phyloP scores from a whole-genome alignment of 352 stramenopile species.

The Phytophthora sansomeana region DNA sequence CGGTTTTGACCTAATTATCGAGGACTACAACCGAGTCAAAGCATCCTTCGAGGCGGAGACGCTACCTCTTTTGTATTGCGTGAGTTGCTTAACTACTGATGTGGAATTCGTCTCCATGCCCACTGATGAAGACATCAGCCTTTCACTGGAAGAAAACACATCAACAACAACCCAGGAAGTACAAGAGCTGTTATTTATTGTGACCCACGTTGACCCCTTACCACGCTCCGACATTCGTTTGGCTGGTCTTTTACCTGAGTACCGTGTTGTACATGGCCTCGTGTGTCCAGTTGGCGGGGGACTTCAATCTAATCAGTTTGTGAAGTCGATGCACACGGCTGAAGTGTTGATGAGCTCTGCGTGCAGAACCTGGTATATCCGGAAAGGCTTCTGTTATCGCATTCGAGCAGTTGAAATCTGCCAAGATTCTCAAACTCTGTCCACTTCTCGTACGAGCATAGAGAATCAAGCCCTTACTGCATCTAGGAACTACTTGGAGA shows the following conservation, averaged over 20 bases:
- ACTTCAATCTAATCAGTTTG: constrained; percentile 11
- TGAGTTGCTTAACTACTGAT: constrained; percentile 32
- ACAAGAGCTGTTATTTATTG: constrained; percentile 29
- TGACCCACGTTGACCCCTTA: constrained; percentile 46
- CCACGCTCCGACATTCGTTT: constrained; percentile 14
- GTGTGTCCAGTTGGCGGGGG: constrained; percentile 29
- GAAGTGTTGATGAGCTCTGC: constrained; percentile 43
- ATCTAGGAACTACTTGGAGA: constrained; percentile 21
- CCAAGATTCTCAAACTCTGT: not conserved
- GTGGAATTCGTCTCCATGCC: constrained; percentile 37
- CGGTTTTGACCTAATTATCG: constrained; percentile 43
- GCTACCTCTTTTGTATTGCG: constrained; percentile 27
- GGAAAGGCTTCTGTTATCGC: constrained; percentile 47
- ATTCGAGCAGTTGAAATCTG: constrained; percentile 27
- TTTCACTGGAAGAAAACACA: constrained; percentile 5
- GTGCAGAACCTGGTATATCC: constrained; percentile 41
- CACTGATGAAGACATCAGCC: constrained; percentile 11
- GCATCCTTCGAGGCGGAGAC: constrained; percentile 15
- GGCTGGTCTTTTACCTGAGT: constrained; percentile 27
- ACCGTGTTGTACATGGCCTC: constrained; percentile 50
- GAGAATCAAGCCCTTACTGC: constrained; percentile 23
- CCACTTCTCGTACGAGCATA: constrained; percentile 6
- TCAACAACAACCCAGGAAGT: not conserved
- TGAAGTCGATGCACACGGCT: constrained; percentile 25
- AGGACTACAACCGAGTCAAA: constrained; percentile 28